Conservation (phyloP, 2,329 filamentous ascomycete species). For the Aspergillus melleus region DNA sequence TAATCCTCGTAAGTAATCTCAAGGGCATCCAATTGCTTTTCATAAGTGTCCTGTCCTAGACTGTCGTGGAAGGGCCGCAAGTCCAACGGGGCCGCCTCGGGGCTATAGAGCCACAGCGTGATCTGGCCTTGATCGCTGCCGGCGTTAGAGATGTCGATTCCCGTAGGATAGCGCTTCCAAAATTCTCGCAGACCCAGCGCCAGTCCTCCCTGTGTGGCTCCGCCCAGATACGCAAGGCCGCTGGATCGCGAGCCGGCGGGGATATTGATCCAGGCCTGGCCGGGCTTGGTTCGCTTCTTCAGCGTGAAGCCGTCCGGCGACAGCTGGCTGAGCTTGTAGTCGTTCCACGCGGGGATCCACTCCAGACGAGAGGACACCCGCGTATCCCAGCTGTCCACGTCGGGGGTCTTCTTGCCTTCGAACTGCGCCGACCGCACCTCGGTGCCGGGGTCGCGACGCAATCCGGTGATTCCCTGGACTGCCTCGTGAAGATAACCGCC, state of each 20-base stretch:
- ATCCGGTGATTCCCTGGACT: constrained; percentile 60
- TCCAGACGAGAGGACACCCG: constrained; percentile 49
- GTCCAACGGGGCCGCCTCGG: constrained; percentile 57
- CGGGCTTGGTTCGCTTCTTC: constrained; percentile 58
- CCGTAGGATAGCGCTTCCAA: constrained; percentile 63
- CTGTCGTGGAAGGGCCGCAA: constrained; percentile 60
- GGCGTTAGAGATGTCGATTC: constrained; percentile 56
- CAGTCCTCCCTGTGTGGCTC: constrained; percentile 58
- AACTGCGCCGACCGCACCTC: constrained; percentile 45
- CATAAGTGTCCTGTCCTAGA: constrained; percentile 56
- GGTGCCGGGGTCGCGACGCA: constrained; percentile 54
- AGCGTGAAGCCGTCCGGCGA: constrained; percentile 62
- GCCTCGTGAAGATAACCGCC: constrained; percentile 59
- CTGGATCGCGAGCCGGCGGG: constrained; percentile 57
- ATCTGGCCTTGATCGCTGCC: constrained; percentile 52
- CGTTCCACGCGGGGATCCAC: constrained; percentile 61
- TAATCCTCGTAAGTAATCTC: constrained; percentile 66
- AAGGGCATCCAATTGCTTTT: constrained; percentile 59
- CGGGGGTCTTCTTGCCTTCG: constrained; percentile 27
- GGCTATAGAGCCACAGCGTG: constrained; percentile 63
- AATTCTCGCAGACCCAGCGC: constrained; percentile 61
- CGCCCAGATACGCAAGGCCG: constrained; percentile 61
- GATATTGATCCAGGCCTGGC: constrained; percentile 34
- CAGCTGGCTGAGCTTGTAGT: constrained; percentile 58
- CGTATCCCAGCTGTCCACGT: constrained; percentile 38